These are phyloP conservation scores for Fraxinus platypoda DNA, from an alignment of 305 asterid genomes.

Conservation along the genomic window DNA sequence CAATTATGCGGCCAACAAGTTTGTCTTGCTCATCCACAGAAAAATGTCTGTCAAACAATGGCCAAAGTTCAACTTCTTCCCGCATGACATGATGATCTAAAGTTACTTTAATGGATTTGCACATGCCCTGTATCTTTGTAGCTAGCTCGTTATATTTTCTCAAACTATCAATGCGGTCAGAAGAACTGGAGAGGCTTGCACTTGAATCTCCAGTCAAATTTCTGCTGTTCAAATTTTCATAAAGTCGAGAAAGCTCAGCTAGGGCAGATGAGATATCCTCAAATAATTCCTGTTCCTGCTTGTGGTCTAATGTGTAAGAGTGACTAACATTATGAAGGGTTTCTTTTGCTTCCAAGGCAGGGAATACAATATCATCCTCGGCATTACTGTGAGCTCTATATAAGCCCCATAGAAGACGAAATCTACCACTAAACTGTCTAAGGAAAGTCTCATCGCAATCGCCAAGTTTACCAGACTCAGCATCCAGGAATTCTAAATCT, in stretches of 20 bases:
- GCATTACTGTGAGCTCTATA: constrained; percentile 99
- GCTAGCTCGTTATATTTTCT: constrained; percentile 77
- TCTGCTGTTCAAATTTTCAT: constrained; percentile 50
- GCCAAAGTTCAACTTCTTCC: constrained; percentile 98
- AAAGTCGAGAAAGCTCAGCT: constrained; percentile 64
- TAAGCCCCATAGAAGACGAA: constrained; percentile 87
- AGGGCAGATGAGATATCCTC: constrained; percentile 89
- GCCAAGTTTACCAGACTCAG: constrained; percentile 78
- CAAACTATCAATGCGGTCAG: constrained; percentile 35
- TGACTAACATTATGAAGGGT: constrained; percentile 94
- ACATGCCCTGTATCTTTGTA: constrained; percentile 92
- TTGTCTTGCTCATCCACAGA: constrained; percentile 90
- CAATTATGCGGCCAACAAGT: constrained; percentile 92
- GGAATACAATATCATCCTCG: constrained; percentile 97
- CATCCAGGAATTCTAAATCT: constrained; percentile 88
- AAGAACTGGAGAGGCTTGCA: constrained; percentile 31
- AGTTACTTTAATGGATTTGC: constrained; percentile 95
- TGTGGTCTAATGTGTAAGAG: constrained; percentile 93
- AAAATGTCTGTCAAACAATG: constrained; percentile 88
- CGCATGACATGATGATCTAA: constrained; percentile 91
- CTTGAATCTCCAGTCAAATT: constrained; percentile 34
- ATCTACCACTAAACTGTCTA: constrained; percentile 84
- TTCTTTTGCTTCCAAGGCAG: constrained; percentile 93
- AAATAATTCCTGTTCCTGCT: constrained; percentile 87
- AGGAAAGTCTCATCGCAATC: constrained; percentile 72